phyloP scores from a whole-genome alignment of 257 asterid genomes.

The Salvia splendens region DNA sequence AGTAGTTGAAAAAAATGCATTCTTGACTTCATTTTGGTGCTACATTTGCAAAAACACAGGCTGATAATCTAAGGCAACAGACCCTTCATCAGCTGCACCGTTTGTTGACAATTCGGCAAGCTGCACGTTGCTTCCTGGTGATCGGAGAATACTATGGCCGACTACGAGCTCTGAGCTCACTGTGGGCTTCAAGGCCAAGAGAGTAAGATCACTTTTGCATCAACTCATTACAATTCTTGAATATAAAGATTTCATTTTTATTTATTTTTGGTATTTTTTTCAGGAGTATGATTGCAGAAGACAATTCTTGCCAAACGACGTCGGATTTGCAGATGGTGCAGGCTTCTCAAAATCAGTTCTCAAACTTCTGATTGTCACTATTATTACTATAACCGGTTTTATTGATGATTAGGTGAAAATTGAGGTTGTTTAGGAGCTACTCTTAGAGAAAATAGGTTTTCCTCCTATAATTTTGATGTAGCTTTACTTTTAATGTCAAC shows the following conservation, averaged over 20 bases:
- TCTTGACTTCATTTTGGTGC: conserved; percentile 3
- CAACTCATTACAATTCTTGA: no score
- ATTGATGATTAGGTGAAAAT: conserved; percentile 29
- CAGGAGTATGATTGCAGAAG: conserved; percentile 65
- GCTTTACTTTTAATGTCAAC: conserved; percentile 26
- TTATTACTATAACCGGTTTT: background rate
- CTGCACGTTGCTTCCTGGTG: conserved; percentile 76
- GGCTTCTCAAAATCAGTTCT: conserved; percentile 68
- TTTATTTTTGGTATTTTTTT: background rate
- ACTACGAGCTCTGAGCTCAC: conserved; percentile 82
- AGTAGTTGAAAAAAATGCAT: no score
- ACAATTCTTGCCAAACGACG: conserved; percentile 69
- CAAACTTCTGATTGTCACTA: conserved; percentile 50
- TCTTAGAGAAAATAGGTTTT: conserved; percentile 35
- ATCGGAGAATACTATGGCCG: conserved; percentile 92
- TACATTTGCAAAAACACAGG: conserved; percentile 42
- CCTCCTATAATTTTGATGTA: conserved; percentile 34
- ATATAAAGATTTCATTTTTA: no score
- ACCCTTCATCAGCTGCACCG: conserved; percentile 80
- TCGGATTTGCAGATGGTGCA: conserved; percentile 73
- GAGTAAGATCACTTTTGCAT: conserved; percentile 56
- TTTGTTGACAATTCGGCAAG: conserved; percentile 78
- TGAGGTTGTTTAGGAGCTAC: conserved; percentile 34
- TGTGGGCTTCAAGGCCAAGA: conserved; percentile 91
- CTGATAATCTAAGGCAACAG: conserved; percentile 89